Conservation (phyloP, 1,284 basidiomycete genomes). For the Ganoderma boninense region DNA sequence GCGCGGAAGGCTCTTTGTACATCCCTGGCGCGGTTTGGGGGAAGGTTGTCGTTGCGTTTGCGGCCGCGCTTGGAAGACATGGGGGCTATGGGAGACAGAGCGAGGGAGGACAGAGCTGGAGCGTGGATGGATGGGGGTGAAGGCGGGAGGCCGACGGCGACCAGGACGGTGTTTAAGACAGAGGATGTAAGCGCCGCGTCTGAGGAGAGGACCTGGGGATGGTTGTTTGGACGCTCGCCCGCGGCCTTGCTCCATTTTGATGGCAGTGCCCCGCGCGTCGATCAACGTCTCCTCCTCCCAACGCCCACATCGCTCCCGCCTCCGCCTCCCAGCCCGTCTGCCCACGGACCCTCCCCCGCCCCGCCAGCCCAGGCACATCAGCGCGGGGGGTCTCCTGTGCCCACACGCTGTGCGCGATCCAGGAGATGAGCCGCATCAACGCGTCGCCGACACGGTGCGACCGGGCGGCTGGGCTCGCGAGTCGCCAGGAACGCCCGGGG, state of each 20-base stretch:
- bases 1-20: constrained; percentile 94
- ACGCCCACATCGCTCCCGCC: constrained; percentile 3
- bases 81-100: constrained; percentile 31
- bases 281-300: constrained; percentile 19
- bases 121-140: constrained; percentile 31
- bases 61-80: constrained; percentile 90
- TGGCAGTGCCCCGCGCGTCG: constrained; percentile 33
- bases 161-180: constrained; percentile 37
- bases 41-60: constrained; percentile 91
- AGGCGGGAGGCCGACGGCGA: constrained; percentile 35
- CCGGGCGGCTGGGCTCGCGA: constrained; percentile 1
- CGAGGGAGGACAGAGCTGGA: constrained; percentile 26
- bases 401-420: not conserved
- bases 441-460: constrained; percentile 4
- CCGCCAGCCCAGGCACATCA: not conserved
- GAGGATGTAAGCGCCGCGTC: constrained; percentile 34
- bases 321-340: not conserved
- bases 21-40: constrained; percentile 91
- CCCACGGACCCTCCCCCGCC: not conserved
- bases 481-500: not conserved
- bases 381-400: not conserved
- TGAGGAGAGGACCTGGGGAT: constrained; percentile 5
- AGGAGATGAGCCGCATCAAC: constrained; percentile 1
- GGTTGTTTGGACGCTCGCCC: constrained; percentile 25
- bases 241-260: constrained; percentile 26